phyloP scores from a whole-genome alignment of 148 eudicot genomes.

The Dysphania ambrosioides region DNA sequence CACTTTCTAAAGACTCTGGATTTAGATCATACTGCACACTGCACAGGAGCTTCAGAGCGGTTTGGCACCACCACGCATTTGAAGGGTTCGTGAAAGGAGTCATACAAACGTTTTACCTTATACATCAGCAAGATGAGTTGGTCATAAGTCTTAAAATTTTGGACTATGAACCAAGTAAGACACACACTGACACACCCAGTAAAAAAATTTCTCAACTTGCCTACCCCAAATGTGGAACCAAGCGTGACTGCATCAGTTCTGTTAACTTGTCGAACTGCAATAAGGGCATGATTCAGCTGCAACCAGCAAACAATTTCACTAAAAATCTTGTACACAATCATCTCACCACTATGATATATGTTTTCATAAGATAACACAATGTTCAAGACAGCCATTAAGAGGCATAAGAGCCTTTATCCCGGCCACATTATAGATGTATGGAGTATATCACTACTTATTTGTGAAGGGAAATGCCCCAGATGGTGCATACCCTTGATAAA shows the following conservation, averaged over 20 bases:
- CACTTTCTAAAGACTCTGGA: constrained; percentile 27
- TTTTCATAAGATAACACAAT: neutral
- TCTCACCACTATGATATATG: neutral
- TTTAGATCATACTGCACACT: constrained; percentile 28
- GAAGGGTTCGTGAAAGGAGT: constrained; percentile 92
- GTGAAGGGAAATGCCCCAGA: no score
- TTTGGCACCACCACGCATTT: no score
- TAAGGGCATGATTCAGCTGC: constrained; percentile 82
- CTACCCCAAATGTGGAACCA: constrained; percentile 97
- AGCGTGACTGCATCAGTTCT: constrained; percentile 94
- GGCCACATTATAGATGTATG: neutral
- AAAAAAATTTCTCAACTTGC: no score
- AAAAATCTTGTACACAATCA: constrained; percentile 4
- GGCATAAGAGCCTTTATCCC: no score
- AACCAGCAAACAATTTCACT: constrained; percentile 16
- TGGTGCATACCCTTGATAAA: constrained; percentile 64
- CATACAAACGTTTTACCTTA: constrained; percentile 90
- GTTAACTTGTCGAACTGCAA: constrained; percentile 82
- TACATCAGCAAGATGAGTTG: constrained; percentile 10
- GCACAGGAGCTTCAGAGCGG: constrained; percentile 43
- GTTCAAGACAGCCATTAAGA: neutral
- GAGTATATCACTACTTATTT: no score
- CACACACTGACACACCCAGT: no score
- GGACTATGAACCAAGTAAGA: neutral
- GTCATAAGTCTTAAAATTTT: neutral